Percentiles rank a stretch among this genome's conserved stretches.
Conservation (phyloP, 495 filamentous ascomycete genomes). For the Entonaema liquescens region DNA sequence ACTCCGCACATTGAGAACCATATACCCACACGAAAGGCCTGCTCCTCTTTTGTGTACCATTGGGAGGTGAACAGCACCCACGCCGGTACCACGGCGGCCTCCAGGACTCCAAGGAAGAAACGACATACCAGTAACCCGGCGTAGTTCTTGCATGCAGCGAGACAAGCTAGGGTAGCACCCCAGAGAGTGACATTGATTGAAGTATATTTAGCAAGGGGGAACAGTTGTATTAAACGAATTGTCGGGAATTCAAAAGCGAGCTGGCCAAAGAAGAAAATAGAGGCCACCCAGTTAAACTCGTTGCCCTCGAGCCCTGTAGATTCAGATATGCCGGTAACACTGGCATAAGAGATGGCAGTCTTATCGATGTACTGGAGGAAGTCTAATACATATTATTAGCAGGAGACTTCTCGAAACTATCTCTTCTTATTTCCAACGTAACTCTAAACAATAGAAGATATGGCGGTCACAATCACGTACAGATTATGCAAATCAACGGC, state of each 20-base stretch:
- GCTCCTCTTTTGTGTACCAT: conserved; percentile 70
- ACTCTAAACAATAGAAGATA: background rate
- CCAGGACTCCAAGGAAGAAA: conserved; percentile 67
- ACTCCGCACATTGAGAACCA: conserved; percentile 72
- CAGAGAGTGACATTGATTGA: conserved; percentile 64
- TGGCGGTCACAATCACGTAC: conserved; percentile 3
- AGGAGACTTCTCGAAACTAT: background rate
- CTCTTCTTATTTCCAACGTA: too few relatives aligned
- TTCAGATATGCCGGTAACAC: conserved; percentile 66
- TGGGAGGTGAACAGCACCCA: conserved; percentile 69
- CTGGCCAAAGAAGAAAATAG: conserved; percentile 70
- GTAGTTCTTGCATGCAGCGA: conserved; percentile 56
- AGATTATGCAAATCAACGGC: conserved; percentile 68
- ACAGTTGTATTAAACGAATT: conserved; percentile 64
- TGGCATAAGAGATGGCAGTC: conserved; percentile 69
- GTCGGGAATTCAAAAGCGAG: conserved; percentile 71
- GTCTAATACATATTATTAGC: conserved; percentile 42
- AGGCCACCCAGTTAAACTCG: conserved; percentile 45
- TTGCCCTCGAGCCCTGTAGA: conserved; percentile 33
- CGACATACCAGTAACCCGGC: conserved; percentile 63
- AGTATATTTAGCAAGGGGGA: conserved; percentile 68
- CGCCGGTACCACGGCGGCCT: conserved; percentile 69
- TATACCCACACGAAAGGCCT: conserved; percentile 65
- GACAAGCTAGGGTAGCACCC: conserved; percentile 63
- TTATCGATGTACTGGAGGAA: conserved; percentile 73